phyloP scores from a whole-genome alignment of 176 grass and related monocot species.

The Hordeum vulgare region MorexV3_pseudomolecules_assembly NC_058524.1:432121068-432121567 shows the following conservation, averaged over 20 bases:
- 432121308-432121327: conserved; percentile 52
- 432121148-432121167: not conserved
- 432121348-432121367: not conserved
- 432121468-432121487: not conserved
- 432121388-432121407: not conserved
- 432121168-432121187: not conserved
- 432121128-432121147: not conserved
- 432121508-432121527: conserved; percentile 3
- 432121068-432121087: not conserved
- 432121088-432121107: not conserved
- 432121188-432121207: conserved; percentile 1
- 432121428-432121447: not conserved
- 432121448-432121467: not conserved
- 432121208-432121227: conserved; percentile 32
- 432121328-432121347: not conserved
- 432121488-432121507: not conserved
- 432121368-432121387: not conserved
- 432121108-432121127: not conserved
- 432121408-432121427: not conserved
- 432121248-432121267: conserved; percentile 92
- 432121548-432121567: not conserved
- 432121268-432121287: conserved; percentile 76
- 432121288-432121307: conserved; percentile 71
- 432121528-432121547: not conserved
- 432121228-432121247: conserved; percentile 70